These are phyloP conservation scores for Pseudocercospora fijiensis DNA, from an alignment of 2,329 filamentous ascomycete species.

Conservation along the genomic window DNA sequence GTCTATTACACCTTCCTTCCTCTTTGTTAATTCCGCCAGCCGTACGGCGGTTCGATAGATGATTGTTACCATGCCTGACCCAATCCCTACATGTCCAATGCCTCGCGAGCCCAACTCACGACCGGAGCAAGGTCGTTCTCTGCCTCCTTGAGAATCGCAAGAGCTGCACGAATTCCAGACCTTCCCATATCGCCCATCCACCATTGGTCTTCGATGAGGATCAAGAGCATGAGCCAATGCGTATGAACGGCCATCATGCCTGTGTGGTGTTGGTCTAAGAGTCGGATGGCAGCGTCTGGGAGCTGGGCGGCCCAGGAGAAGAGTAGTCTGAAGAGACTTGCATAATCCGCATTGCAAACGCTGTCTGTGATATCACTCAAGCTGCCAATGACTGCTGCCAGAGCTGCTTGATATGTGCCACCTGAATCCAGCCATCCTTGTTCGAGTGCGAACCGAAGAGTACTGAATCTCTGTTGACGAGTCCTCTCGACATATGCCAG, in stretches of 20 bases:
- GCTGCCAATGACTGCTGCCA: neutral
- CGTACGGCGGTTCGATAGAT: neutral
- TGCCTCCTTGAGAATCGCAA: neutral
- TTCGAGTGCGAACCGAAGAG: neutral
- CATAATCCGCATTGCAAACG: neutral
- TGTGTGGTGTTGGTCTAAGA: neutral
- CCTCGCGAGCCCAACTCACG: neutral
- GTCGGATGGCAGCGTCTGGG: neutral
- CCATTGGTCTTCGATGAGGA: conserved; percentile 1
- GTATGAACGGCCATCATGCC: neutral
- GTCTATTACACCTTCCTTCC: neutral
- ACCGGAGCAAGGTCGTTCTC: neutral
- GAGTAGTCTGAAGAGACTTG: neutral
- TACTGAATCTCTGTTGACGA: neutral
- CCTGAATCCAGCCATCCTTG: neutral
- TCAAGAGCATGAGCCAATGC: conserved; percentile 1
- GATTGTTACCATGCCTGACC: neutral
- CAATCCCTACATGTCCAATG: neutral
- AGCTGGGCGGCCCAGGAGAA: neutral
- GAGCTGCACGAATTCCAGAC: neutral
- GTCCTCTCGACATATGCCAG: neutral
- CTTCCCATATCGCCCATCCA: conserved; percentile 2
- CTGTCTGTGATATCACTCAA: neutral
- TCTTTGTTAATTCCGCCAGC: neutral
- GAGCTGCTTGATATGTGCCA: neutral